These are phyloP conservation scores for Fusarium sp. DNA, from an alignment of 2,329 filamentous ascomycete species.

Conservation along the genomic window DNA sequence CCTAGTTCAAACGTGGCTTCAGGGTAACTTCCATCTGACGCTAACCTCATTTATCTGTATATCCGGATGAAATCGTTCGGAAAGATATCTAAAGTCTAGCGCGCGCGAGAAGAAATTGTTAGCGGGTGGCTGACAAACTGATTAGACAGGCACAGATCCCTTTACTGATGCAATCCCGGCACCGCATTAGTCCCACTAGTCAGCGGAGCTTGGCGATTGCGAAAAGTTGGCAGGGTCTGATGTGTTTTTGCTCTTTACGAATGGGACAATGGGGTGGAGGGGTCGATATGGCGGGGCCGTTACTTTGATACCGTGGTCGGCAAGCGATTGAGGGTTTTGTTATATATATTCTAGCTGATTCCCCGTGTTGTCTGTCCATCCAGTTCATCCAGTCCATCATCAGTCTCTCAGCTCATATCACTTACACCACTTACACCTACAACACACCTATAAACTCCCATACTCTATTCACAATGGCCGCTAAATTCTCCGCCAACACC, in stretches of 20 bases:
- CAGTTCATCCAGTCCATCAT: background rate
- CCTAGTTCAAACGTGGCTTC: background rate
- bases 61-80: slow-evolving; percentile 2
- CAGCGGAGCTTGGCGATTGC: slow-evolving; percentile 18
- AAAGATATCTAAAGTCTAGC: background rate
- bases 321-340: slow-evolving; percentile 1
- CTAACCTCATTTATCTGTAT: background rate
- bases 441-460: background rate
- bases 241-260: background rate
- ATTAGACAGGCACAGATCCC: background rate
- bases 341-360: slow-evolving; percentile 27
- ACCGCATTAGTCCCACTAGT: slow-evolving; percentile 28
- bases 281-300: slow-evolving; percentile 16
- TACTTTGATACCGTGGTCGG: background rate
- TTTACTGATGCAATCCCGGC: slow-evolving; percentile 12
- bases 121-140: background rate
- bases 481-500: slow-evolving; percentile 55
- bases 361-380: background rate
- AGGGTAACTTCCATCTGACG: background rate
- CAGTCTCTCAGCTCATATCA: slow-evolving; percentile 5
- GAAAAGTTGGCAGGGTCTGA: slow-evolving; percentile 12
- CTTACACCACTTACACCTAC: background rate
- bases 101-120: slow-evolving; percentile 3
- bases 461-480: slow-evolving; percentile 53
- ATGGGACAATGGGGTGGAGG: slow-evolving; percentile 6